Evolutionary conservation across 768 basidiomycete genomes (phyloP).

Genomic region (Leccinum disarticulatum): DNA sequence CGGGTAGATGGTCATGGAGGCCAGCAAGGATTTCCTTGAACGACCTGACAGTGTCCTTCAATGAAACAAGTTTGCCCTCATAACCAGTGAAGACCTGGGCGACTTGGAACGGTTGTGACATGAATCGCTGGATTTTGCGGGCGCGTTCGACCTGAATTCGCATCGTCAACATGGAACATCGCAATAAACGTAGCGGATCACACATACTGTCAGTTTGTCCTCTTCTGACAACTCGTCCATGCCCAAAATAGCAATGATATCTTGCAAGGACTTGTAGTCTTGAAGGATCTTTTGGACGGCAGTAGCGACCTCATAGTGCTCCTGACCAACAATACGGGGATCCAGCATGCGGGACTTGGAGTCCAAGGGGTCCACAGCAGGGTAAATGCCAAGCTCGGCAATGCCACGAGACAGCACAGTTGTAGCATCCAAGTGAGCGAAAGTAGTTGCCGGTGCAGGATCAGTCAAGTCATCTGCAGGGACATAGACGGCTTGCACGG

Average conservation of each 20-base stretch:
- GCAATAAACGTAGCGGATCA: not conserved
- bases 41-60: conserved; percentile 95
- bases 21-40: conserved; percentile 98
- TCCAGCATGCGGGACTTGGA: conserved; percentile 99
- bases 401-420: conserved; percentile 99
- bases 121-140: conserved; percentile 99
- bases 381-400: conserved; percentile 99
- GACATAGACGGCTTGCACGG: conserved; percentile 99
- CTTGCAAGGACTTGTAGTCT: conserved; percentile 95
- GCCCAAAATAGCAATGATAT: conserved; percentile 99
- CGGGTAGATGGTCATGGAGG: conserved; percentile 83
- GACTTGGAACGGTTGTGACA: conserved; percentile 99
- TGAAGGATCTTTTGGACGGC: conserved; percentile 97
- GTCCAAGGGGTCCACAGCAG: conserved; percentile 98
- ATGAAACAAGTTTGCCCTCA: conserved; percentile 93
- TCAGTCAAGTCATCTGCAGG: conserved; percentile 99
- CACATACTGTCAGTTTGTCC: conserved; percentile 81
- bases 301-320: conserved; percentile 96
- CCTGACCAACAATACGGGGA: conserved; percentile 94
- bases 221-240: conserved; percentile 99
- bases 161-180: conserved; percentile 2
- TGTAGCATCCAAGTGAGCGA: conserved; percentile 99
- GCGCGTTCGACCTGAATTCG: conserved; percentile 85
- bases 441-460: conserved; percentile 98
- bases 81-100: conserved; percentile 99